Percentiles rank a stretch among this genome's conserved stretches.
Conservation (phyloP, 305 asterid genomes). For the Solanum chacoense region DNA sequence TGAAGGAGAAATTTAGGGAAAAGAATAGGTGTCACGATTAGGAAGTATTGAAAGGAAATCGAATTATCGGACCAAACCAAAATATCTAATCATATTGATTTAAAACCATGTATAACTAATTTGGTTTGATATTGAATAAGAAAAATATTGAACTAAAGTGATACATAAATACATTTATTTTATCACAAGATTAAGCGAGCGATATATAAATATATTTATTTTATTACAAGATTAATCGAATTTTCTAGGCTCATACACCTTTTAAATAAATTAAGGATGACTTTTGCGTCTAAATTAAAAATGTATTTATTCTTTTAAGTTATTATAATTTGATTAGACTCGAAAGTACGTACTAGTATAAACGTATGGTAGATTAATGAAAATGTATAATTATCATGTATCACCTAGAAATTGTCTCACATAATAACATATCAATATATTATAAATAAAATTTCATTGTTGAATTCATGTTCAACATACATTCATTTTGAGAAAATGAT, state of each 20-base stretch:
- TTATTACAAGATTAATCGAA: neutral
- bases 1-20: neutral
- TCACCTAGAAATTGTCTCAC: neutral
- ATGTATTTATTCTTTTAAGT: neutral
- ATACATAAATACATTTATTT: neutral
- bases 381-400: neutral
- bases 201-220: neutral
- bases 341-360: neutral
- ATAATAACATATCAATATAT: neutral
- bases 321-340: neutral
- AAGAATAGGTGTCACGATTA: neutral
- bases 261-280: neutral
- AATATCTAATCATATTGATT: neutral
- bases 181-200: neutral
- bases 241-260: neutral
- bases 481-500: no score
- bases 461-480: neutral
- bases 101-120: neutral
- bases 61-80: neutral
- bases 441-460: neutral
- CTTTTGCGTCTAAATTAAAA: neutral
- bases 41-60: neutral
- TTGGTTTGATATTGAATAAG: neutral
- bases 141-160: neutral
- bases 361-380: neutral